Conservation (phyloP, 257 asterid species). For the Capsicum pubescens region DNA sequence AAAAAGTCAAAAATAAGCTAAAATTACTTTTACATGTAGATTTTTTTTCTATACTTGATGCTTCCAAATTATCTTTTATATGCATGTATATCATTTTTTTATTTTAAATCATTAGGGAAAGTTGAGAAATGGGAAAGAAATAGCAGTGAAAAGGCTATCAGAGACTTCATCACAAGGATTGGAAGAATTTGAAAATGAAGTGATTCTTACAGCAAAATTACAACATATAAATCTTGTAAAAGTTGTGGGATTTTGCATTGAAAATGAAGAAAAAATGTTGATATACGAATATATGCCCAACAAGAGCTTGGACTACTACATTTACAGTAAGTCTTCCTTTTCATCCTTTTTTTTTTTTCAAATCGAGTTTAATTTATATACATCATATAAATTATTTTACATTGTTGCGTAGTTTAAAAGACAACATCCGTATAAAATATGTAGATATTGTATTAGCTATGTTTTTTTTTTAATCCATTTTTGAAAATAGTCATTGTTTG, state of each 20-base stretch:
- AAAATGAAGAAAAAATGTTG: slow-evolving; percentile 38
- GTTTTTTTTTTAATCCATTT: too few species aligned
- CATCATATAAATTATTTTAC: too few species aligned
- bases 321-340: slow-evolving; percentile 26
- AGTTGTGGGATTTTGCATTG: slow-evolving; percentile 36
- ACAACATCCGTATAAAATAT: too few species aligned
- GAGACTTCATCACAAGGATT: slow-evolving; percentile 3
- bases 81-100: not conserved
- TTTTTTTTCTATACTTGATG: not conserved
- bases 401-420: too few species aligned
- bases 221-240: slow-evolving; percentile 35
- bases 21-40: too few species aligned
- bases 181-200: slow-evolving; percentile 39
- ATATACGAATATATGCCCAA: slow-evolving; percentile 39
- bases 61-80: not conserved
- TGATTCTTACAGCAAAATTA: slow-evolving; percentile 29
- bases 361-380: too few species aligned
- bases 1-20: too few species aligned
- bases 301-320: slow-evolving; percentile 36
- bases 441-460: too few species aligned
- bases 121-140: slow-evolving; percentile 14
- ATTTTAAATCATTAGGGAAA: not conserved
- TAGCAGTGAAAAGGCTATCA: slow-evolving; percentile 14
- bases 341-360: not conserved
- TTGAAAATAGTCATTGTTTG: too few species aligned